Conservation (phyloP, 768 basidiomycete species). For the Candolleomyces eurysporus region DNA sequence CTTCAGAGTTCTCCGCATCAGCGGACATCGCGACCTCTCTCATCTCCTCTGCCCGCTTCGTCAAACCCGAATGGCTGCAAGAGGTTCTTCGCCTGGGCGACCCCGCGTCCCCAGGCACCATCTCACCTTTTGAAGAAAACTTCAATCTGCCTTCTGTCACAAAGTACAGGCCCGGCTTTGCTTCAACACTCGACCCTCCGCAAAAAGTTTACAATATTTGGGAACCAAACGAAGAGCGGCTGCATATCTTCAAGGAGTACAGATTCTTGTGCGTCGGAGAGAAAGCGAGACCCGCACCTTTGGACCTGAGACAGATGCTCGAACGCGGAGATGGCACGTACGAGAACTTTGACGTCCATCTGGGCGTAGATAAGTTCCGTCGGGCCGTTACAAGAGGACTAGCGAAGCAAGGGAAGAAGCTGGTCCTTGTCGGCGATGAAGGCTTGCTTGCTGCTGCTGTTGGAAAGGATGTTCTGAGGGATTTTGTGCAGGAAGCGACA, state of each 20-base stretch:
- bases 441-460: slow-evolving; percentile 45
- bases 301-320: slow-evolving; percentile 53
- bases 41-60: slow-evolving; percentile 54
- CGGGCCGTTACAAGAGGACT: slow-evolving; percentile 50
- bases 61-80: slow-evolving; percentile 65
- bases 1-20: slow-evolving; percentile 46
- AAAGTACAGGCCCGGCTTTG: slow-evolving; percentile 60
- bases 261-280: slow-evolving; percentile 65
- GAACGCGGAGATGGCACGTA: slow-evolving; percentile 57
- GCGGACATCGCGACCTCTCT: slow-evolving; percentile 56
- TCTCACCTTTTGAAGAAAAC: slow-evolving; percentile 41
- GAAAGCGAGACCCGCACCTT: slow-evolving; percentile 45
- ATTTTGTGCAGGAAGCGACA: slow-evolving; percentile 48
- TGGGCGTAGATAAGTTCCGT: slow-evolving; percentile 49
- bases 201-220: slow-evolving; percentile 57
- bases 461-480: slow-evolving; percentile 55
- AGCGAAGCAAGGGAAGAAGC: slow-evolving; percentile 46
- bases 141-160: slow-evolving; percentile 50
- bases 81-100: slow-evolving; percentile 54
- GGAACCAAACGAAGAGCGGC: slow-evolving; percentile 66
- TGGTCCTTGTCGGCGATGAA: slow-evolving; percentile 54
- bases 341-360: slow-evolving; percentile 56
- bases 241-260: slow-evolving; percentile 48
- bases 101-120: too few relatives aligned
- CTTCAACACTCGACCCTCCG: slow-evolving; percentile 42